phyloP scores from a whole-genome alignment of 345 rosid genomes.

The Boechera divaricarpa region DNA sequence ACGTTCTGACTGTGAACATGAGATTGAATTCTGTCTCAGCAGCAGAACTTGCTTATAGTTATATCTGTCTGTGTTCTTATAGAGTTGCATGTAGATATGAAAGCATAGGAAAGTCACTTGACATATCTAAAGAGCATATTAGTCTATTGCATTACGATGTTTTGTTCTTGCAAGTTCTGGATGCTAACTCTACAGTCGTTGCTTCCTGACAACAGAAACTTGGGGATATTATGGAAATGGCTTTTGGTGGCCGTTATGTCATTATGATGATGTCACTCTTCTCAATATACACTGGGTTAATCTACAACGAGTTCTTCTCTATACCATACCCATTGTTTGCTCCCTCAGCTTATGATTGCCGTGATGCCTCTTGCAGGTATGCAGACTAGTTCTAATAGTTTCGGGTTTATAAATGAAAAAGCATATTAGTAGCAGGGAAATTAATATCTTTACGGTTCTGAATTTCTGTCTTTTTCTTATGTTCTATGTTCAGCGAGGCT shows the following conservation, averaged over 20 bases:
- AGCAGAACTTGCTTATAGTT: constrained; percentile 30
- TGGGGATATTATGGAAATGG: constrained; percentile 95
- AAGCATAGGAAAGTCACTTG: not conserved
- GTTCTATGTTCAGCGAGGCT: constrained; percentile 67
- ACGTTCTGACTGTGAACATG: not conserved
- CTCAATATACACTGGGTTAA: constrained; percentile 91
- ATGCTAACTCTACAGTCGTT: constrained; percentile 21
- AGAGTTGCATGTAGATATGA: constrained; percentile 11
- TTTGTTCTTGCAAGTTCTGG: constrained; percentile 19
- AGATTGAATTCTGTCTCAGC: constrained; percentile 10
- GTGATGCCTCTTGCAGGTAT: constrained; percentile 91
- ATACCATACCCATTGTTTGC: constrained; percentile 88
- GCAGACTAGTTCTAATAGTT: constrained; percentile 22
- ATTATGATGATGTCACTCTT: constrained; percentile 91
- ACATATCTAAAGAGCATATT: constrained; percentile 4
- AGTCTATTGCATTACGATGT: constrained; percentile 1
- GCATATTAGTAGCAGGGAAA: not conserved
- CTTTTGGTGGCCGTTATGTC: constrained; percentile 97
- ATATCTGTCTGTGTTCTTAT: constrained; percentile 53
- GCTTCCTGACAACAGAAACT: constrained; percentile 64
- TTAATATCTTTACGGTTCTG: not conserved
- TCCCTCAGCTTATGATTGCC: constrained; percentile 90
- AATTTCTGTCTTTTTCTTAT: not conserved
- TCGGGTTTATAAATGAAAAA: not conserved
- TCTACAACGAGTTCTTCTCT: constrained; percentile 97